Evolutionary conservation across 768 basidiomycete species (phyloP).

Genomic region (Termitomyces eurrhizus): DNA sequence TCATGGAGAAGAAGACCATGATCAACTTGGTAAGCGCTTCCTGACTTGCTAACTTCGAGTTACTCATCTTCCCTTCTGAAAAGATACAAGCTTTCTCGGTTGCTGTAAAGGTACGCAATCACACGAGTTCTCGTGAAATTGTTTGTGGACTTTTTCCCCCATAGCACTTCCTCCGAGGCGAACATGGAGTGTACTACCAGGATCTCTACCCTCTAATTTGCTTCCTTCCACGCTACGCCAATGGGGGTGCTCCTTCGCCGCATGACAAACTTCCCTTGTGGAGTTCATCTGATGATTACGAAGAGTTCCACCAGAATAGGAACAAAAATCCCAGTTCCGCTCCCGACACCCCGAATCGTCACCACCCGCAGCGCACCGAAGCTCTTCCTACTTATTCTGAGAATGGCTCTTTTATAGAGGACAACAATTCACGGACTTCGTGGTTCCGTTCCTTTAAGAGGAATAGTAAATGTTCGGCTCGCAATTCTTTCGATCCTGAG

Average conservation of each 20-base stretch:
- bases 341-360: slow-evolving; percentile 5
- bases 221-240: slow-evolving; percentile 59
- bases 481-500: slow-evolving; percentile 30
- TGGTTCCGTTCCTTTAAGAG: slow-evolving; percentile 17
- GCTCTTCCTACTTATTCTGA: slow-evolving; percentile 13
- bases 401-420: slow-evolving; percentile 10
- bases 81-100: too few species aligned
- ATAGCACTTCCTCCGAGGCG: slow-evolving; percentile 55
- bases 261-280: slow-evolving; percentile 55
- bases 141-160: too few species aligned
- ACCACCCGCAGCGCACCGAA: slow-evolving; percentile 16
- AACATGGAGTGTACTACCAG: slow-evolving; percentile 46
- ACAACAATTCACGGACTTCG: slow-evolving; percentile 18
- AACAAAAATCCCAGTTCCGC: slow-evolving; percentile 12
- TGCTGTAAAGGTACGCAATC: too few species aligned
- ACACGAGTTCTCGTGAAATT: too few species aligned
- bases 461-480: slow-evolving; percentile 8
- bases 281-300: slow-evolving; percentile 38
- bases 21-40: too few species aligned
- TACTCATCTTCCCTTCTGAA: too few species aligned
- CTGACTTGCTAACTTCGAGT: too few species aligned
- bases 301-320: slow-evolving; percentile 1
- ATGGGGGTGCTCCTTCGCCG: slow-evolving; percentile 22
- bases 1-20: too few species aligned
- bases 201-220: slow-evolving; percentile 70